Percentiles rank a stretch among this genome's conserved stretches.
These are phyloP conservation scores for Alternaria sp. DNA, from an alignment of 2,329 filamentous ascomycete genomes.

Conservation along the genomic window DNA sequence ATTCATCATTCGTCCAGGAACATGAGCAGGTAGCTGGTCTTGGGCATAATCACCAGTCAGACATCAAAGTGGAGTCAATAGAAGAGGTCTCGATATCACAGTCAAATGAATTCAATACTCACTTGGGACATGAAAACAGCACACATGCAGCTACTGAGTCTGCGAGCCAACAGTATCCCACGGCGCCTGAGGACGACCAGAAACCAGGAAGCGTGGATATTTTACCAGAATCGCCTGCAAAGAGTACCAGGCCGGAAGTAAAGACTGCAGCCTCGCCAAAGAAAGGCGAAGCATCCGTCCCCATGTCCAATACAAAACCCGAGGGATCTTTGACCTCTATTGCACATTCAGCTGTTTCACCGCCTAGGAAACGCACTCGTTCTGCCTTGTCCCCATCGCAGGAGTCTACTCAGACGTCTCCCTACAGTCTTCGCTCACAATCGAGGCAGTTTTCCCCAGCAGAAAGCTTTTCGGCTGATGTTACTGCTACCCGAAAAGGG, in stretches of 20 bases:
- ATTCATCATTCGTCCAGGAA: constrained; percentile 5
- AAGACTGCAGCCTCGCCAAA: constrained; percentile 35
- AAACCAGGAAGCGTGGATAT: constrained; percentile 32
- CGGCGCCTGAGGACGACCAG: constrained; percentile 31
- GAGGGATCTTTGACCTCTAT: constrained; percentile 28
- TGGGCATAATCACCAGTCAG: constrained; percentile 20
- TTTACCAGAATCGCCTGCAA: constrained; percentile 37
- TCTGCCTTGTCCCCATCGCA: constrained; percentile 33
- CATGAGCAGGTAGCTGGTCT: constrained; percentile 6
- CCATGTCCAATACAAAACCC: constrained; percentile 23
- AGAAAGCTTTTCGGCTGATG: constrained; percentile 9
- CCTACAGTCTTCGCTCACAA: constrained; percentile 41
- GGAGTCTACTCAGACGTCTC: constrained; percentile 30
- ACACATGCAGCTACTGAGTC: background rate
- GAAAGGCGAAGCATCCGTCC: constrained; percentile 23
- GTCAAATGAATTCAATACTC: constrained; percentile 10
- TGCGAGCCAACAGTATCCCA: constrained; percentile 24
- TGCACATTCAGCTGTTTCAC: constrained; percentile 27
- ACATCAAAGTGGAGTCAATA: constrained; percentile 44
- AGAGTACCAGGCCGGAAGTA: constrained; percentile 45
- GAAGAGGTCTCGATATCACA: constrained; percentile 32
- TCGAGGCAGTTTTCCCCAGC: constrained; percentile 37
- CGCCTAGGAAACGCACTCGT: constrained; percentile 25
- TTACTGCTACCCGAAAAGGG: constrained; percentile 10
- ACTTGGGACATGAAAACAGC: background rate